phyloP scores from a whole-genome alignment of 441 rosid species.

The Eutrema salsugineum region DNA sequence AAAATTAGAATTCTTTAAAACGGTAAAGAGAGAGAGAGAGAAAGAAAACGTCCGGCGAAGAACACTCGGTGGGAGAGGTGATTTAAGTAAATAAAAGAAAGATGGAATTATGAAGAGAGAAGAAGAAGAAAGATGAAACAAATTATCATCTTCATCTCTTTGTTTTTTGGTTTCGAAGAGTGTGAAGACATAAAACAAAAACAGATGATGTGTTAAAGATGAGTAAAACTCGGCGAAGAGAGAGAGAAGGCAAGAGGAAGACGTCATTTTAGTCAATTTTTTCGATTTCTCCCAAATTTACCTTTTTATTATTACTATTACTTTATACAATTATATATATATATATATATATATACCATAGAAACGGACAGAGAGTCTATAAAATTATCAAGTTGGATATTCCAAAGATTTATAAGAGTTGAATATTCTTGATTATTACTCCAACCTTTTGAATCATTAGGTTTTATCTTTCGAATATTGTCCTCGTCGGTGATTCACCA shows the following conservation, averaged over 20 bases:
- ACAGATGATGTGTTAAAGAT: conserved; percentile 15
- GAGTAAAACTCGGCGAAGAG: conserved; percentile 23
- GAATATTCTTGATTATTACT: conserved; percentile 23
- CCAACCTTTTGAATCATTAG: conserved; percentile 14
- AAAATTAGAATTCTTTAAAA: neutral
- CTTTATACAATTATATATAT: neutral
- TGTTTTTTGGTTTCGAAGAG: conserved; percentile 31
- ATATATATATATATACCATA: too few species aligned
- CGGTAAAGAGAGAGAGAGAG: neutral
- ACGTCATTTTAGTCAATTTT: conserved; percentile 19
- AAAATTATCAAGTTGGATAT: too few species aligned
- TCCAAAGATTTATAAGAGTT: neutral
- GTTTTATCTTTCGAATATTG: neutral
- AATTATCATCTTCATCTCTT: conserved; percentile 4
- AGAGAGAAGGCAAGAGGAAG: conserved; percentile 25
- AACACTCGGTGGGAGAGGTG: neutral
- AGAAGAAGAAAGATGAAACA: neutral
- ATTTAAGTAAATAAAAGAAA: neutral
- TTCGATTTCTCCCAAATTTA: conserved; percentile 28
- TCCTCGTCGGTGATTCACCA: conserved; percentile 27
- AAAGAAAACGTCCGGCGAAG: neutral
- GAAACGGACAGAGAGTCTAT: too few species aligned
- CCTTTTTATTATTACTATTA: neutral
- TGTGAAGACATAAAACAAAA: conserved; percentile 33
- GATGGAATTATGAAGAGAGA: conserved; percentile 12